Evolutionary conservation across 1,284 basidiomycete species (phyloP).

Genomic region (Apiotrichum akiyoshidainum): DNA sequence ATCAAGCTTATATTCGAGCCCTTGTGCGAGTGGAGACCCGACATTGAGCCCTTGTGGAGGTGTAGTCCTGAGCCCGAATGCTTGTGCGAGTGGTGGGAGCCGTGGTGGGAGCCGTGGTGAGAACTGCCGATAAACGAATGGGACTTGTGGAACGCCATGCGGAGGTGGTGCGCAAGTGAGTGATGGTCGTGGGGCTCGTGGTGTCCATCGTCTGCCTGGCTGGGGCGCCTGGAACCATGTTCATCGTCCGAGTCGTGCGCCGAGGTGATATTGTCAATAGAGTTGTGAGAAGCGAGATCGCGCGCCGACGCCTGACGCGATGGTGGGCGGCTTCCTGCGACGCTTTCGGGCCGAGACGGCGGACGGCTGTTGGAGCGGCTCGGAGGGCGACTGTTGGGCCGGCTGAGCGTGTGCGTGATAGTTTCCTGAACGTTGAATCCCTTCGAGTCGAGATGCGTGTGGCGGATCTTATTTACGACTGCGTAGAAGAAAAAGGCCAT

Average conservation of each 20-base stretch:
- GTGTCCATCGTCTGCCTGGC: constrained; percentile 1
- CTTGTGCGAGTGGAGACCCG: constrained; percentile 9
- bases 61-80: neutral
- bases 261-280: neutral
- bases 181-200: constrained; percentile 5
- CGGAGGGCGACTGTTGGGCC: neutral
- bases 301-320: constrained; percentile 30
- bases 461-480: constrained; percentile 39
- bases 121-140: neutral
- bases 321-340: constrained; percentile 16
- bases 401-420: neutral
- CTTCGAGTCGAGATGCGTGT: constrained; percentile 45
- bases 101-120: neutral
- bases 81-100: neutral
- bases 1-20: constrained; percentile 39
- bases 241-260: constrained; percentile 7
- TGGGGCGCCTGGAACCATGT: neutral
- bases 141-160: neutral
- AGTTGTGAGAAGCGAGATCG: neutral
- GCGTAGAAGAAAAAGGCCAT: constrained; percentile 51
- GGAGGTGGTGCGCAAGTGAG: constrained; percentile 6
- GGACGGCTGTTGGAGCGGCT: neutral
- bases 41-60: neutral
- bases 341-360: neutral
- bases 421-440: constrained; percentile 29